Percentiles rank a stretch among this genome's conserved stretches.
These are phyloP conservation scores for Penicillium nordicum DNA, from an alignment of 2,329 filamentous ascomycete species.

Conservation along the genomic window DNA sequence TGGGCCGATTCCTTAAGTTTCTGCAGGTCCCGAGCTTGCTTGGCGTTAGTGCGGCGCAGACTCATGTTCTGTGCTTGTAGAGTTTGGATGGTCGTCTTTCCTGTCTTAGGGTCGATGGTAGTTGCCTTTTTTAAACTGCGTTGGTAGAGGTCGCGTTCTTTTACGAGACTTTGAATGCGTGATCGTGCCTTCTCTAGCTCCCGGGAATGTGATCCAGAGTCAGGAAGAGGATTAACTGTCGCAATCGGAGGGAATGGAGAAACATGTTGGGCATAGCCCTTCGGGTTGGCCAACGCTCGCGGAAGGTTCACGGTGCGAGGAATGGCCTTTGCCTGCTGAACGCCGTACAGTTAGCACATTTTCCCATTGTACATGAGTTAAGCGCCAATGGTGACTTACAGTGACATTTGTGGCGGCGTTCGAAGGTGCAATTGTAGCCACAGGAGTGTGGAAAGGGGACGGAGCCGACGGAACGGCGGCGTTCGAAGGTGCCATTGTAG, in stretches of 20 bases:
- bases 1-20: too few species aligned
- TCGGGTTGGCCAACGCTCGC: background rate
- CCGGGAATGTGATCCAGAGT: background rate
- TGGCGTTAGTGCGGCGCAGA: background rate
- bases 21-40: too few species aligned
- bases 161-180: constrained; percentile 16
- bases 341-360: background rate
- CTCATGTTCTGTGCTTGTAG: constrained; percentile 12
- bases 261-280: background rate
- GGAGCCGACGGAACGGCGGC: background rate
- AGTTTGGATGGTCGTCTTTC: constrained; percentile 24
- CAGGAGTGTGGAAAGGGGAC: background rate
- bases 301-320: background rate
- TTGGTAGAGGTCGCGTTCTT: constrained; percentile 31
- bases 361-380: background rate
- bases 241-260: background rate
- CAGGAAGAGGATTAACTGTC: background rate
- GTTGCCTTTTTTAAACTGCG: constrained; percentile 24
- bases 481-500: background rate
- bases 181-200: background rate
- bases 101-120: constrained; percentile 25
- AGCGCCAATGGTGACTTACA: background rate
- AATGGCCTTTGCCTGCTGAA: background rate
- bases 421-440: background rate
- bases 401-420: background rate